These are phyloP conservation scores for Globisporangium megalacanthum DNA, from an alignment of 352 stramenopile genomes.

Conservation along the genomic window DNA sequence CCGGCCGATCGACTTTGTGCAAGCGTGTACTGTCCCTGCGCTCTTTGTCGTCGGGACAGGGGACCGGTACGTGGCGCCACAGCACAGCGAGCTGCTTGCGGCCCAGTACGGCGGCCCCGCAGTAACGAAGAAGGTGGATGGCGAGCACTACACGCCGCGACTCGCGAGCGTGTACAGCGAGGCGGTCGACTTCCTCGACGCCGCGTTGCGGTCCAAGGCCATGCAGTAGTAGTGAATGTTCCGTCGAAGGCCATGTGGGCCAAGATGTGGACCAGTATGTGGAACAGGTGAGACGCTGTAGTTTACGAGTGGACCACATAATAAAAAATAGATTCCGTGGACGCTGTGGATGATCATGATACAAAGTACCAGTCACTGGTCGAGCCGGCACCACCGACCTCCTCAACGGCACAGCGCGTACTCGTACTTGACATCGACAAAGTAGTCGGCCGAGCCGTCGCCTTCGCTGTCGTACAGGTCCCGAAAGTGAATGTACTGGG, in stretches of 20 bases:
- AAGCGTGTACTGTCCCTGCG: slow-evolving; percentile 61
- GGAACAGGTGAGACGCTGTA: no score
- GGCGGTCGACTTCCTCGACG: slow-evolving; percentile 62
- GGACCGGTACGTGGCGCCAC: slow-evolving; percentile 60
- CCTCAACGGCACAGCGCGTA: slow-evolving; percentile 18
- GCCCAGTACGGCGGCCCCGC: slow-evolving; percentile 52
- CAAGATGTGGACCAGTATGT: no score
- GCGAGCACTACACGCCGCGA: slow-evolving; percentile 60
- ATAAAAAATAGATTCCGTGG: no score
- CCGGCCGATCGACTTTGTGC: slow-evolving; percentile 64
- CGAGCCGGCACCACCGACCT: no score
- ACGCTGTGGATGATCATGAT: no score
- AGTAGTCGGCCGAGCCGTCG: slow-evolving; percentile 47
- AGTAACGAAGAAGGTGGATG: slow-evolving; percentile 46
- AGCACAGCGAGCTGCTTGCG: slow-evolving; percentile 65
- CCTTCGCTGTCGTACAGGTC: slow-evolving; percentile 47
- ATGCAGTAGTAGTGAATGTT: slow-evolving; percentile 11
- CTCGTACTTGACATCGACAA: slow-evolving; percentile 69
- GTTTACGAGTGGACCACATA: no score
- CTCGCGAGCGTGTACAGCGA: slow-evolving; percentile 36
- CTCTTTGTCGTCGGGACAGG: slow-evolving; percentile 59
- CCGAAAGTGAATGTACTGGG: slow-evolving; percentile 56
- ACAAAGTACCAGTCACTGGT: no score
- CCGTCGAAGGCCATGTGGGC: no score
- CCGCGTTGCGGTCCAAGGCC: slow-evolving; percentile 27